Evolutionary conservation across 345 rosid species (phyloP), one percentile per base, ranked within the genome.

Genomic region (Isatis tinctoria): DNA sequence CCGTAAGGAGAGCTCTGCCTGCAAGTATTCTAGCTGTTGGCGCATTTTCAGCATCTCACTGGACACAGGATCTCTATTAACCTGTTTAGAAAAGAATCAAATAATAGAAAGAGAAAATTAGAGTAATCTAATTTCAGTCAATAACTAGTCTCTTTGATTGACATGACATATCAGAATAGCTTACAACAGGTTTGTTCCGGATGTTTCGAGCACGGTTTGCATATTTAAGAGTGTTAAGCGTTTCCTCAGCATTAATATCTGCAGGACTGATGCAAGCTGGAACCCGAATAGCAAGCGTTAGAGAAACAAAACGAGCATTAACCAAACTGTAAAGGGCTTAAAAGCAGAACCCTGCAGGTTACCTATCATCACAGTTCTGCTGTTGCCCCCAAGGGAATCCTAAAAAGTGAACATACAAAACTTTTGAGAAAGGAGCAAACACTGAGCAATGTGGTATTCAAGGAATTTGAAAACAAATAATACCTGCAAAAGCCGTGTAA

Each of bases 301-400:
- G 14, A 24, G 35, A 36, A 61, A 49, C 16, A 0, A 44, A 14
- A 67, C 11, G 24, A 57, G 51, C 49, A 62, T 10, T 32, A 69
- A 62, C 30, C 37, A 41, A 54, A 62, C 11, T 51, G 16, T 45
- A 53, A 33, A 30, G 28, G 40, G n/a, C 3, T 75, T 52, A 41
- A 11, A 60, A 5, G 10, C 36, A 53, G 30, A 48, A 47, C 13
- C 0, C 28, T 20, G 56, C 2, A 63, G 27, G 32, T 78, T 86
- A 95, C 99, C 99, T 82, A 95, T 92, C 99, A 95, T 95, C 39
- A 88, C 94, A 22, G 99, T 95, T 85, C 97, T 88, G 89, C 97
- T 95, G 85, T 95, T 95, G 26, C 99, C 99, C 17, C 99, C 99
- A 36, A 95, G 99, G n/a, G 99, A 95, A 84, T 95, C 99, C 99